A percentile compares a stretch with the other conserved stretches of the same genome.
phyloP scores from a whole-genome alignment of 768 basidiomycete genomes.

The Rhodotorula diobovata region DNA sequence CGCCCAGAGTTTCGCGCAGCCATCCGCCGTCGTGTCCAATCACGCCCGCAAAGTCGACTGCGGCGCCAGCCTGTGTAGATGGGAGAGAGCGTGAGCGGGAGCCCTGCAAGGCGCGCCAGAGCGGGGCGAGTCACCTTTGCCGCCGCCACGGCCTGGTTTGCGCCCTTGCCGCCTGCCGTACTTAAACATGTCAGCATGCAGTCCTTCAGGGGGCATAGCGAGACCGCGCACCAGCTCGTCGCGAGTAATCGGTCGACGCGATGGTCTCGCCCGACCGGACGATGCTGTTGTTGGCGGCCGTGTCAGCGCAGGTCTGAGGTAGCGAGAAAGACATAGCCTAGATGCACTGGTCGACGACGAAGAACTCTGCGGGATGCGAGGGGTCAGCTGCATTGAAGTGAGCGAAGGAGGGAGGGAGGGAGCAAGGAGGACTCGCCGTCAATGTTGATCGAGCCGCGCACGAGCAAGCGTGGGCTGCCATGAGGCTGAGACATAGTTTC shows the following conservation, averaged over 20 bases:
- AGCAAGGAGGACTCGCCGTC: slow-evolving; percentile 41
- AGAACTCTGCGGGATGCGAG: slow-evolving; percentile 13
- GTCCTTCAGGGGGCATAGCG: rapidly evolving
- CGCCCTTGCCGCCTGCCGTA: slow-evolving; percentile 50
- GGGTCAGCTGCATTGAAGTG: slow-evolving; percentile 38
- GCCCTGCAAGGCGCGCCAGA: neutral
- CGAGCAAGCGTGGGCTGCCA: slow-evolving; percentile 16
- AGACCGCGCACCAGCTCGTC: slow-evolving; percentile 40
- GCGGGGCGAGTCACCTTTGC: slow-evolving; percentile 39
- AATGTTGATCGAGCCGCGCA: slow-evolving; percentile 47
- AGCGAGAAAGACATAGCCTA: no score
- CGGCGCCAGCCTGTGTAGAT: neutral
- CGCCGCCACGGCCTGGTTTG: slow-evolving; percentile 50
- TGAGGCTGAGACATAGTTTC: neutral
- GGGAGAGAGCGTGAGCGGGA: neutral
- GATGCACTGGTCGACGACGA: slow-evolving; percentile 25
- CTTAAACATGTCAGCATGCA: neutral
- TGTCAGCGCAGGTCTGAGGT: neutral
- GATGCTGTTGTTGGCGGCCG: slow-evolving; percentile 21
- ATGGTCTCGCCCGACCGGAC: slow-evolving; percentile 51
- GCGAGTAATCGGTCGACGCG: slow-evolving; percentile 45
- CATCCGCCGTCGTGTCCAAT: slow-evolving; percentile 46
- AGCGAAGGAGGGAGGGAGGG: slow-evolving; percentile 40
- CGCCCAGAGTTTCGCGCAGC: slow-evolving; percentile 35
- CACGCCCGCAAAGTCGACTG: slow-evolving; percentile 35